Evolutionary conservation across 2,329 filamentous ascomycete genomes (phyloP), one percentile per base, ranked within the genome.

Genomic region (Elsinoe arachidis): DNA sequence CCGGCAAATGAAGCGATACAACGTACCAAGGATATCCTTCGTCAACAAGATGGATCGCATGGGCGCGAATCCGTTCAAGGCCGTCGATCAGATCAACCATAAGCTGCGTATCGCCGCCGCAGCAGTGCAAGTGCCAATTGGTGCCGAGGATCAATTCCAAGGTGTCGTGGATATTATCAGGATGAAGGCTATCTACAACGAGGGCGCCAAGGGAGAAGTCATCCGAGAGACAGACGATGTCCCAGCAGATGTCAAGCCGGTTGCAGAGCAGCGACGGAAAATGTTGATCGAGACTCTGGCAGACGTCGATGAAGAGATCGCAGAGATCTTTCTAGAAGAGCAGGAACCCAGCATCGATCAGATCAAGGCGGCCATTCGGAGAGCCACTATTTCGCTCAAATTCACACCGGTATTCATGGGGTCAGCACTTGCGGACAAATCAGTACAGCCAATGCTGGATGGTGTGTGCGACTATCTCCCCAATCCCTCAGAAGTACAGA

Each of bases 1-100:
- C 73, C 83, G 93, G 65, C 93, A 99, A 77, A 99, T 99, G 93
- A 89, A 90, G 78, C 85, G 93, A 65, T 99, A 99, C 79, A 92
- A 97, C 69, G 86, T 99, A 61, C 93, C 93, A 60, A 83, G 93
- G 66, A 85, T 99, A 71, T 95, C 88, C 56, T 99, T 99, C 69
- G 84, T 99, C 71, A 99, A 99, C 79, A 99, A 99, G 80, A 97
- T 99, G 92, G 93, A 99, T 70, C 87, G 93, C 63, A 96, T 96
- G 87, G 93, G 93, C 60, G 89, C 93, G 63, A 97, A 99, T 70
- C 93, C 93, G 7, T 99, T 91, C 84, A 96, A 95, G 75, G 91
- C 90, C 7, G 85, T 99, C 58, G 92, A 99, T 39, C 91, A 96
- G 75, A 97, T 99, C 79, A 96, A 96, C 76, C 82, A 85, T 67